Evolutionary conservation across 1,139 yeast genomes (phyloP).

Genomic region (Kluyveromyces marxianus): DNA sequence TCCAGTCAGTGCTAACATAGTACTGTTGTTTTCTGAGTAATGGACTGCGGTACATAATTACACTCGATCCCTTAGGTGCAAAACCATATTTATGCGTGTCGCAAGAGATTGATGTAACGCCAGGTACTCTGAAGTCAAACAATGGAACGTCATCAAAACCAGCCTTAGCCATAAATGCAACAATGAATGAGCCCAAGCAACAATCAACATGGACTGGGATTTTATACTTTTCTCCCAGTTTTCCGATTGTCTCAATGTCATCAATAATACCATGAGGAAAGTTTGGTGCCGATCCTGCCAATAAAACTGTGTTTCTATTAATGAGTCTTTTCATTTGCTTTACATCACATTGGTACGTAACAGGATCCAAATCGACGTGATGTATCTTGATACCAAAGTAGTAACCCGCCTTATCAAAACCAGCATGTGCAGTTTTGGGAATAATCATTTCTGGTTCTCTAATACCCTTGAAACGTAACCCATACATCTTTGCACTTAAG

Average conservation of each 20-base stretch:
- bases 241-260: slow-evolving; percentile 67
- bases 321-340: slow-evolving; percentile 55
- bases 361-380: slow-evolving; percentile 70
- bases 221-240: slow-evolving; percentile 52
- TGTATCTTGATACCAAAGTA: slow-evolving; percentile 83
- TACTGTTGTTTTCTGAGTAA: slow-evolving; percentile 74
- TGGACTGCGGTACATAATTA: slow-evolving; percentile 74
- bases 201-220: slow-evolving; percentile 93
- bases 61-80: slow-evolving; percentile 94
- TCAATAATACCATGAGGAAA: slow-evolving; percentile 95
- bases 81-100: slow-evolving; percentile 98
- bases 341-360: slow-evolving; percentile 61
- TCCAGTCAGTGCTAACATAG: slow-evolving; percentile 78
- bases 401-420: slow-evolving; percentile 86
- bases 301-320: slow-evolving; percentile 68
- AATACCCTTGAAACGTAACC: slow-evolving; percentile 48
- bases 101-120: slow-evolving; percentile 96
- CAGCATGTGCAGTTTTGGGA: slow-evolving; percentile 89
- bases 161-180: slow-evolving; percentile 67
- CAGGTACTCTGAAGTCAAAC: slow-evolving; percentile 83
- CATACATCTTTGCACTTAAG: slow-evolving; percentile 66
- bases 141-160: slow-evolving; percentile 52
- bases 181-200: slow-evolving; percentile 87
- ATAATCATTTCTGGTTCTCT: slow-evolving; percentile 80
- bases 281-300: slow-evolving; percentile 94